These are phyloP conservation scores for Pyrenochaeta sp. DNA, from an alignment of 2,329 filamentous ascomycete genomes.

Conservation along the genomic window DNA sequence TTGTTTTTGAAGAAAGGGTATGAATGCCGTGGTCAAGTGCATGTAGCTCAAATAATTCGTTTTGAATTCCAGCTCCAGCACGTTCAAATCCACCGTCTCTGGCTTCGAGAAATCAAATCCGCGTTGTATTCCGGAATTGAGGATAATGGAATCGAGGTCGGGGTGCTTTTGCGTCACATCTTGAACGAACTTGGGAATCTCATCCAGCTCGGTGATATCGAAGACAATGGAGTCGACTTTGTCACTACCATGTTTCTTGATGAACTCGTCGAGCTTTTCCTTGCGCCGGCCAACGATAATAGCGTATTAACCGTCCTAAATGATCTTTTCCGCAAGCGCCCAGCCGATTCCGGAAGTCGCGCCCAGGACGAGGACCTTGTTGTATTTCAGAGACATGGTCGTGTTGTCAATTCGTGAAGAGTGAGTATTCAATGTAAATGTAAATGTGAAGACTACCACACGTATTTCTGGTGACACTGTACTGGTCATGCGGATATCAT, in stretches of 20 bases:
- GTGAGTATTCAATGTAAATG: not conserved
- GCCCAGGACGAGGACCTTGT: slow-evolving; percentile 63
- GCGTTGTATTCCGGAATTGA: slow-evolving; percentile 64
- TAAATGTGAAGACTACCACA: not conserved
- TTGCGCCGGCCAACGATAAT: slow-evolving; percentile 61
- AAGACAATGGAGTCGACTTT: slow-evolving; percentile 57
- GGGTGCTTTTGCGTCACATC: slow-evolving; percentile 56
- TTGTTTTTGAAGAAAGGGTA: slow-evolving; percentile 59
- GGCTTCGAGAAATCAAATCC: slow-evolving; percentile 60
- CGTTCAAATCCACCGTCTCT: slow-evolving; percentile 55
- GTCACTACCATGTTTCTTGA: slow-evolving; percentile 56
- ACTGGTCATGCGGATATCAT: slow-evolving; percentile 1
- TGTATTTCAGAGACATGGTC: slow-evolving; percentile 59
- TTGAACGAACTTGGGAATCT: slow-evolving; percentile 56
- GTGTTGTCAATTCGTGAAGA: slow-evolving; percentile 2
- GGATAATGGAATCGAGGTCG: slow-evolving; percentile 61
- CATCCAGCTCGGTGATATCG: slow-evolving; percentile 60
- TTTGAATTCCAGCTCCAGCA: slow-evolving; percentile 56
- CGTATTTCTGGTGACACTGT: not conserved
- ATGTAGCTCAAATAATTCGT: slow-evolving; percentile 62
- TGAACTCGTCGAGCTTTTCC: slow-evolving; percentile 60
- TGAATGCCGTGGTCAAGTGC: slow-evolving; percentile 59
- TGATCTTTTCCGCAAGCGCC: slow-evolving; percentile 59
- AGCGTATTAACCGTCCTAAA: slow-evolving; percentile 57
- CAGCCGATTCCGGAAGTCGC: slow-evolving; percentile 62